A percentile compares a stretch with the other conserved stretches of the same genome.
These are phyloP conservation scores for Galerina marginata DNA, from an alignment of 768 basidiomycete species.

Conservation along the genomic window DNA sequence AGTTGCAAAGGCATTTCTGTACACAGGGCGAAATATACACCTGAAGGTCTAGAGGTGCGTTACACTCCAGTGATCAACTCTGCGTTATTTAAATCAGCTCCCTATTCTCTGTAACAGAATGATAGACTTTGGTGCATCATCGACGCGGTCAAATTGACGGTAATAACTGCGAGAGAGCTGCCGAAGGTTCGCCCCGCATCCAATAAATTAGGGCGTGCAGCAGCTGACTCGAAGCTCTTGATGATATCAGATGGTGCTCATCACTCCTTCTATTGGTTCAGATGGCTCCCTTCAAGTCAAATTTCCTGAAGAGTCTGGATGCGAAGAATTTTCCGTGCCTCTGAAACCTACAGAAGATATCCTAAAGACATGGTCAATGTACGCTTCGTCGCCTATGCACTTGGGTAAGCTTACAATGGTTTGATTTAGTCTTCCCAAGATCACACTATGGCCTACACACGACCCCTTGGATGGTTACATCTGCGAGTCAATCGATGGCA, in stretches of 20 bases:
- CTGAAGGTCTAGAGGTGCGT: constrained; percentile 69
- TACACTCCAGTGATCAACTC: constrained; percentile 15
- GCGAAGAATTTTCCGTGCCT: constrained; percentile 63
- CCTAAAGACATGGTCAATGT: constrained; percentile 63
- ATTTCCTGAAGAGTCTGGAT: constrained; percentile 65
- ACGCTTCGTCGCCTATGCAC: constrained; percentile 25
- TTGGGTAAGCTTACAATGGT: background rate
- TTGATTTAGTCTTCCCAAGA: constrained; percentile 53
- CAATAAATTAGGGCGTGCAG: no score
- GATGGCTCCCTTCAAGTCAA: constrained; percentile 56
- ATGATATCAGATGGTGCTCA: constrained; percentile 63
- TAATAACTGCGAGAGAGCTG: constrained; percentile 73
- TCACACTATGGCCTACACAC: constrained; percentile 54
- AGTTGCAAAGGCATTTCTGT: constrained; percentile 76
- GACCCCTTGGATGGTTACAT: constrained; percentile 67
- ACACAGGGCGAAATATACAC: constrained; percentile 56
- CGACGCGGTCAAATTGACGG: constrained; percentile 52
- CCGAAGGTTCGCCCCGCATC: constrained; percentile 48
- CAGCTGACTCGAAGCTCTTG: background rate
- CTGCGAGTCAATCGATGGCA: constrained; percentile 46
- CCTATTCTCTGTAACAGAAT: constrained; percentile 44
- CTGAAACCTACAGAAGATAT: constrained; percentile 56
- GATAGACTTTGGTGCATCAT: constrained; percentile 78
- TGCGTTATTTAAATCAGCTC: background rate
- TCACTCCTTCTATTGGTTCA: constrained; percentile 57